Base-by-base conservation (phyloP, 2,329 filamentous ascomycete genomes). In the Didymella keratinophila region DNA sequence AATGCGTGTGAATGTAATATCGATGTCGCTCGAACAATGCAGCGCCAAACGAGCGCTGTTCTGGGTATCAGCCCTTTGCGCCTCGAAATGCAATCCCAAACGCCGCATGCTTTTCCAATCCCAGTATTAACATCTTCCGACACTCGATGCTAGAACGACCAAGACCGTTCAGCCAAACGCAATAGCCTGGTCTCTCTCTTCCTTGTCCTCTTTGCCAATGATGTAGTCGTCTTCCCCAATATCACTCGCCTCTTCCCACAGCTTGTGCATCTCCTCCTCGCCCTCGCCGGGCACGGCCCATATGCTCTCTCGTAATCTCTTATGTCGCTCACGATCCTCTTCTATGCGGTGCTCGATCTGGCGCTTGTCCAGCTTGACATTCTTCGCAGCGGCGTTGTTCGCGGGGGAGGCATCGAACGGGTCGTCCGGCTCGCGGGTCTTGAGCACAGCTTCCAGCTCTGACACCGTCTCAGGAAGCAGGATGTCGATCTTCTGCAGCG, bases 271-370 rank as follows among this genome's bases (percentile, higher is more conserved):
- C 78, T 98, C 94, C 50, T 66, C 63, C n/a, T 73, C 72, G 9
- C 83, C 80, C 30, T 86, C 84, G 9, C 85, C 83, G 28, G 86
- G 86, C 2, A 97, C 88, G 0, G 93, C 92, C 95, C 96, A 99
- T 62, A 97, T 96, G 69, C 89, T 93, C 79, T 99, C 95, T 21
- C 95, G 82, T 70, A 94, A 81, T 42, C 94, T 83, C 82, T 99
- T 99, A 77, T 99, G 96, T 42, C 95, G 83, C 77, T 99, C 95
- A 3, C 95, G 84, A 77, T 99, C 95, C 78, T 99, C 96, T 69
- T 99, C 96, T 63, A 99, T 97, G 39, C 95, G 84, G 80, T 98
- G 93, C 79, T 98, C 93, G 52, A 97, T 91, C 78, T 97, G 91
- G 55, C 90, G 86, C 78, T 94, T 95, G 71, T 97, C 92, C 50